Base-by-base conservation (phyloP, 108 stramenopile genomes). In the Conticribra guillardii region DNA sequence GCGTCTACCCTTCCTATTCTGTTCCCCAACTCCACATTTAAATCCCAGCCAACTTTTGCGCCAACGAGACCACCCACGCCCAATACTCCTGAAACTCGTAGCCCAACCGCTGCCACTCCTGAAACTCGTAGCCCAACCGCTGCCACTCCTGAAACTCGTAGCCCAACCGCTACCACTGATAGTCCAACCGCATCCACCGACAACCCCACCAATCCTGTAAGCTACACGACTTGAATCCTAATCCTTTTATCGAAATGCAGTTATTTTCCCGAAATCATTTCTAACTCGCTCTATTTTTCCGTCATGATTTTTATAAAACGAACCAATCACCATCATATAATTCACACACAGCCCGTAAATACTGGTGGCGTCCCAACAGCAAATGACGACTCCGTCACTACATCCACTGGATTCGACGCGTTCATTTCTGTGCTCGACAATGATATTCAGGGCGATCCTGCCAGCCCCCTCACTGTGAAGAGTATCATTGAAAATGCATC, bases 341-440 rank as follows among this genome's bases (percentile, higher is more conserved):
- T 41, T 11, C 5, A 41, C 11, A 11, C 37, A 41, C 11, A 41
- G 37, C 37, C 37, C 11, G 37, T 41, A 9, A 5, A 5, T 5
- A 41, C 37, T 41, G 37, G 37, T 5, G 37, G 37, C 11, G 37
- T 41, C 11, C 44, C 44, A n/a, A 41, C 54, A 52, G 65, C 65
- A 41, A 34, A 54, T 2, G 65, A 55, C 27, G 65, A 67, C 37
- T 5, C 34, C 37, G 41, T 22, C 14, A 54, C 65, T 17, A 26
- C 54, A 23, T 8, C 1, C 0, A 27, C 54, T 22, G 54, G 33
- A 24, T 48, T 31, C 31, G 65, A 51, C 5, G 51, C 65, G 9
- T 67, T 67, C 54, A 54, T 67, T 67, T 18, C 51, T n/a, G 65
- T 67, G 14, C 54, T 67, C 44, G 54, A 31, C 16, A 67, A 67